Conservation (phyloP, 805 yeast genomes). For the Candida boidinii region DNA sequence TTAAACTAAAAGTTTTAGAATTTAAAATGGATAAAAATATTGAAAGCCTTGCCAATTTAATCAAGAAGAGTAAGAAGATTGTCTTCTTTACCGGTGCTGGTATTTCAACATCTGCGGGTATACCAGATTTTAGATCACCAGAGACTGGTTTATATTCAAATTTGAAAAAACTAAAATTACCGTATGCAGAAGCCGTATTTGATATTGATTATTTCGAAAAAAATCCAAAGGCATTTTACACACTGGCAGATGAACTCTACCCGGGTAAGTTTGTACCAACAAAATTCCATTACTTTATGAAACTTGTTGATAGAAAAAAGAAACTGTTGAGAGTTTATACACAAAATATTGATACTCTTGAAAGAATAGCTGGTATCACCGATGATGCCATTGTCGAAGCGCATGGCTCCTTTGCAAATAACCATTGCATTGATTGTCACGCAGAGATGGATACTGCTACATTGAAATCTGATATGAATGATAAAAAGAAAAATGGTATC, state of each 20-base stretch:
- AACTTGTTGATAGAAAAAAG: conserved; percentile 55
- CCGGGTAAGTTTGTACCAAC: conserved; percentile 89
- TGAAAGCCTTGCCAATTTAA: conserved; percentile 14
- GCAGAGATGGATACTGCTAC: conserved; percentile 39
- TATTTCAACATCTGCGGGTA: conserved; percentile 86
- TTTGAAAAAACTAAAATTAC: conserved; percentile 61
- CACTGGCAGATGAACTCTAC: conserved; percentile 73
- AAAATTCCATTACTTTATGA: conserved; percentile 67
- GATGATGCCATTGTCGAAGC: conserved; percentile 73
- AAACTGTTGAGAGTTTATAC: conserved; percentile 68
- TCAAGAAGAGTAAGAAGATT: conserved; percentile 28
- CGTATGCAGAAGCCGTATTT: conserved; percentile 93
- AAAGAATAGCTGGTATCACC: conserved; percentile 70
- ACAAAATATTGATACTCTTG: conserved; percentile 90
- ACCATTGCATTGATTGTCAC: conserved; percentile 75
- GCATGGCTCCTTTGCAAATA: conserved; percentile 85
- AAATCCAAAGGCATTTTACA: conserved; percentile 77
- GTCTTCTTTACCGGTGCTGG: conserved; percentile 89
- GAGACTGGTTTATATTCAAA: conserved; percentile 83
- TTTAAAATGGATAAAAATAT: conserved; percentile 16
- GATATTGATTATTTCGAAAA: conserved; percentile 75
- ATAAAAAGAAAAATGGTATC: conserved; percentile 29
- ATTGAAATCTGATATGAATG: conserved; percentile 29
- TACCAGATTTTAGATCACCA: conserved; percentile 92
- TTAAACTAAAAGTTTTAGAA: neutral